phyloP scores from a whole-genome alignment of 768 basidiomycete species.

The Hortiboletus campestris region DNA sequence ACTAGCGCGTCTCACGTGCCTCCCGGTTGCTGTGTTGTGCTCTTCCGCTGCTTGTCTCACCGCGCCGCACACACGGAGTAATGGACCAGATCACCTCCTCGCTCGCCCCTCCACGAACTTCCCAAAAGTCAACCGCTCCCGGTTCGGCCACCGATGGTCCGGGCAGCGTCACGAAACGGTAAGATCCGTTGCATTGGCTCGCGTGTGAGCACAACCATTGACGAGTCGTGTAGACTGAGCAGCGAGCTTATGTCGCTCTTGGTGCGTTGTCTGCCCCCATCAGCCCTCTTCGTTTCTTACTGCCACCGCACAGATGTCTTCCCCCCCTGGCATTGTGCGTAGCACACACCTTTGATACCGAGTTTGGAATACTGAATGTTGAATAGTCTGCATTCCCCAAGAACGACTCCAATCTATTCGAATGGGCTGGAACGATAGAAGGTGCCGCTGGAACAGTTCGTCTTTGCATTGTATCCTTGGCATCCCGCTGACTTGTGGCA shows the following conservation, averaged over 20 bases:
- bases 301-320: constrained; percentile 64
- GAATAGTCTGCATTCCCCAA: constrained; percentile 85
- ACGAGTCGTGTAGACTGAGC: constrained; percentile 49
- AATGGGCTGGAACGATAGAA: constrained; percentile 88
- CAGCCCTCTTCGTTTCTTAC: background rate
- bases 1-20: constrained; percentile 26
- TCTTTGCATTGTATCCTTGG: background rate
- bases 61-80: constrained; percentile 17
- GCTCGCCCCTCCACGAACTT: constrained; percentile 54
- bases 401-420: constrained; percentile 81
- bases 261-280: constrained; percentile 47
- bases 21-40: constrained; percentile 2
- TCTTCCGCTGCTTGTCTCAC: constrained; percentile 7
- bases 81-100: constrained; percentile 77
- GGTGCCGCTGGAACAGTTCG: constrained; percentile 67
- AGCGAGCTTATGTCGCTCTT: constrained; percentile 88
- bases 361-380: background rate
- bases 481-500: constrained; percentile 5
- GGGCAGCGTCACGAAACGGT: constrained; percentile 87
- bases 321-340: constrained; percentile 83
- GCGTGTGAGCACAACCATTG: background rate
- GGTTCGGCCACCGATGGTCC: constrained; percentile 55
- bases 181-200: background rate
- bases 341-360: background rate
- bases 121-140: constrained; percentile 56